phyloP scores from a whole-genome alignment of 208 protist genomes.

The Crithidia fasciculata region DNA sequence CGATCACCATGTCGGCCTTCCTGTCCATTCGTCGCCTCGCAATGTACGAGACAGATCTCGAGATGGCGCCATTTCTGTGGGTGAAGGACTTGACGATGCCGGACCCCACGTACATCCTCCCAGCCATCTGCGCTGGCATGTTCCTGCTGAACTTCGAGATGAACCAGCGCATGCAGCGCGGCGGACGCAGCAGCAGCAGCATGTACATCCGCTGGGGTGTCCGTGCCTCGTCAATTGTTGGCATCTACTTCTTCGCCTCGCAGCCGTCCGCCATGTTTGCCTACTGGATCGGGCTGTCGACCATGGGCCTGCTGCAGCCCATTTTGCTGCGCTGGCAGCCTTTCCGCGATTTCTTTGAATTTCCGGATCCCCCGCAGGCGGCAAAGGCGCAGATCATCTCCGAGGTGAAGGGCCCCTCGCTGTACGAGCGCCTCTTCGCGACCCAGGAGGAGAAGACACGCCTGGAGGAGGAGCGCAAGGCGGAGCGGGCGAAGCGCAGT shows the following conservation, averaged over 20 bases:
- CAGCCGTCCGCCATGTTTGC: conserved; percentile 89
- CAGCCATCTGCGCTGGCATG: conserved; percentile 79
- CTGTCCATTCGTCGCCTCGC: conserved; percentile 82
- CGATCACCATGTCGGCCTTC: conserved; percentile 85
- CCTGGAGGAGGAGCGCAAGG: conserved; percentile 53
- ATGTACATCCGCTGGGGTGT: conserved; percentile 87
- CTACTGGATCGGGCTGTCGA: conserved; percentile 91
- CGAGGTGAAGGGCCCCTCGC: conserved; percentile 62
- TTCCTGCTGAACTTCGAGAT: conserved; percentile 91
- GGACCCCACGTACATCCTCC: conserved; percentile 82
- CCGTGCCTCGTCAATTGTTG: conserved; percentile 60
- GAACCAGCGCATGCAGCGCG: conserved; percentile 87
- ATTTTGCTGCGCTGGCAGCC: conserved; percentile 85
- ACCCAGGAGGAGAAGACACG: conserved; percentile 61
- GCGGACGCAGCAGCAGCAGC: conserved; percentile 66
- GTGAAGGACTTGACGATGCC: conserved; percentile 87
- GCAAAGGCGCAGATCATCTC: conserved; percentile 68
- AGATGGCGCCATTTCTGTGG: conserved; percentile 88
- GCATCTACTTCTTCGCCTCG: conserved; percentile 80
- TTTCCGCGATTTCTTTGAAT: conserved; percentile 83
- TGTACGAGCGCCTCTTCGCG: conserved; percentile 79
- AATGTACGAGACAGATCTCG: conserved; percentile 85
- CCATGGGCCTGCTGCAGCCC: conserved; percentile 81
- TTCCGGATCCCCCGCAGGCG: conserved; percentile 83
- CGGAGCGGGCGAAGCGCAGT: conserved; percentile 36